Base-by-base conservation (phyloP, 768 basidiomycete species). In the Mycena pura region DNA sequence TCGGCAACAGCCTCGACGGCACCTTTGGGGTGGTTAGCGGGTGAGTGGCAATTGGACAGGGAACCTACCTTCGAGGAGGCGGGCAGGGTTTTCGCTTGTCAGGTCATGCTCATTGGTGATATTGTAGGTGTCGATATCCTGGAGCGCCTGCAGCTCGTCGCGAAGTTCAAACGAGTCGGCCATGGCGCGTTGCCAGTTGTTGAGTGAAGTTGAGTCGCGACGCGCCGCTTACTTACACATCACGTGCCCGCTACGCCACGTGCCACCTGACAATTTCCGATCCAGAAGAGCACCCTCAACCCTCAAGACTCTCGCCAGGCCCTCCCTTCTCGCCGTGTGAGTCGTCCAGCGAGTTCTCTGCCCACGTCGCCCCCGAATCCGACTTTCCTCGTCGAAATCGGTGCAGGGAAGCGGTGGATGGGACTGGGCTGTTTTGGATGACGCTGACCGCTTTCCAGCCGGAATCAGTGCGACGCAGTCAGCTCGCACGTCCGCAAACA, bases 1-100 rank as follows among this genome's bases (percentile, higher is more conserved):
- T 88, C 83, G 3, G 93, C 90, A 45, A 95, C 86, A n/a, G 86
- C 80, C 64, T 89, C 89, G 51, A 99, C 91, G 29, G 91, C 94
- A 62, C 81, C 92, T 91, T 72, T 41, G 7, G 32, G 38, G 67
- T 52, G 25, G 17, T 45, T 48, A 34, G 48, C 21, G 28, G 7
- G 19, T 32, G 24, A 51, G 45, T 41, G 54, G 32, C 29, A 44
- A 27, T 49, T 29, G 19, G 38, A 22, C 24, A 54, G 9, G 57
- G 9, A 46, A 73, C 80, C 29, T 19, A 86, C 88, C 84, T 78
- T 90, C 86, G 9, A 93, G 76, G 2, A 92, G 72, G 17, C 73
- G 75, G 41, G 78, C 80, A 0, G 84, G 77, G 58, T 89, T 84
- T 66, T 86, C 83, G 0, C 78, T 76, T 34, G 79, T 72, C 46